Percentiles rank a stretch among this genome's conserved stretches.
phyloP scores from a whole-genome alignment of 169 alveolate species.

The Babesia ovata region DNA sequence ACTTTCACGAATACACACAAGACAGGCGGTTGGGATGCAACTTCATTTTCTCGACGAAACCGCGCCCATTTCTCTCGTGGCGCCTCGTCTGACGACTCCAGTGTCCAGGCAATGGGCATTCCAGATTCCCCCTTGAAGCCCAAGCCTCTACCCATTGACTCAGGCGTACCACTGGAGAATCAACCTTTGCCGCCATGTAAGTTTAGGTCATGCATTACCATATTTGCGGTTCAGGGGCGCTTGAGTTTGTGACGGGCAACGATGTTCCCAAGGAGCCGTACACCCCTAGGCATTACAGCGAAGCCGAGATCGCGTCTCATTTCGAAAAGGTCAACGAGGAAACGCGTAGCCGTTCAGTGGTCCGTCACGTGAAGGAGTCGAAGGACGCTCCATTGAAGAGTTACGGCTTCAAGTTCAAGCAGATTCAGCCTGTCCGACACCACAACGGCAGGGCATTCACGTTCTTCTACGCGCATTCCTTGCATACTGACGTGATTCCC shows the following conservation, averaged over 20 bases:
- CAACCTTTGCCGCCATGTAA: slow-evolving; percentile 64
- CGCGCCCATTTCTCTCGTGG: no score
- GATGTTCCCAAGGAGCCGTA: slow-evolving; percentile 60
- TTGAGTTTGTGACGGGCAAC: slow-evolving; percentile 52
- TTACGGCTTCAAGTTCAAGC: slow-evolving; percentile 84
- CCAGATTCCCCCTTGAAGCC: slow-evolving; percentile 22
- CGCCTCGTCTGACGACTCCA: neutral
- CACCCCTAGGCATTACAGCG: slow-evolving; percentile 57
- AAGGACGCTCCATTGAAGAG: slow-evolving; percentile 60
- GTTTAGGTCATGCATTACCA: neutral
- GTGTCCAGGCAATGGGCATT: slow-evolving; percentile 3
- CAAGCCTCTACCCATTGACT: slow-evolving; percentile 40
- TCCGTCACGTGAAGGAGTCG: slow-evolving; percentile 23
- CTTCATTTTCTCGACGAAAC: no score
- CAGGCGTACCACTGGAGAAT: slow-evolving; percentile 46
- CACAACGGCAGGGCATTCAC: slow-evolving; percentile 83
- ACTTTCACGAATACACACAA: no score
- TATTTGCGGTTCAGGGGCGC: slow-evolving; percentile 41
- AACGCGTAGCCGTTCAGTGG: slow-evolving; percentile 32
- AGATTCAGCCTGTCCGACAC: slow-evolving; percentile 82
- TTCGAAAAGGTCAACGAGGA: slow-evolving; percentile 52
- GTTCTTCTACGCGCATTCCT: slow-evolving; percentile 82
- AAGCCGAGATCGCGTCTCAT: slow-evolving; percentile 51
- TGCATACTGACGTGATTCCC: slow-evolving; percentile 79
- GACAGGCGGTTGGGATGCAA: no score